Conservation (phyloP, 441 rosid species). For the Biscutella laevigata region DNA sequence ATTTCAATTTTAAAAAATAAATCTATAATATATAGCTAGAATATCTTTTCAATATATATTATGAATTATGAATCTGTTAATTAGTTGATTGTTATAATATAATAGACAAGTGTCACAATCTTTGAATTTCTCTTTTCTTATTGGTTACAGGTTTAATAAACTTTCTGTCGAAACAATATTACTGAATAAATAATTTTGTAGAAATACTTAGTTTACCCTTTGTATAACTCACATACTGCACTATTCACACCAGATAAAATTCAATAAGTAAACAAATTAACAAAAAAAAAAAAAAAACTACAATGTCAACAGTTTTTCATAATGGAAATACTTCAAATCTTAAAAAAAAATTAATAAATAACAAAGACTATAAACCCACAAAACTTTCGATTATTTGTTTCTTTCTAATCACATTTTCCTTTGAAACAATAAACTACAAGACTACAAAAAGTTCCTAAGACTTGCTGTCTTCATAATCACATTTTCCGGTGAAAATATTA, state of each 20-base stretch:
- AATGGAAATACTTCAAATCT: no score
- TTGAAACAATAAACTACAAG: no score
- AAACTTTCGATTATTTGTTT: background rate
- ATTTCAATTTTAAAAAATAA: no score
- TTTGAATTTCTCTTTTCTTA: background rate
- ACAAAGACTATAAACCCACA: no score
- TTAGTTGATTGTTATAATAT: background rate
- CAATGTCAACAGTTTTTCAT: no score
- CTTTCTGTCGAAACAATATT: no score
- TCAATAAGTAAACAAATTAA: background rate
- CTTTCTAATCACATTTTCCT: no score
- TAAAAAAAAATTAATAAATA: no score
- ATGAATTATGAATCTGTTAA: background rate
- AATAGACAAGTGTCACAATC: background rate
- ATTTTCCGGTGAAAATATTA: background rate
- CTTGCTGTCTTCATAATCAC: background rate
- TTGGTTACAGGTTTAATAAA: no score
- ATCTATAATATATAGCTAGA: background rate
- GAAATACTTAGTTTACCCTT: background rate
- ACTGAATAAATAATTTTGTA: background rate
- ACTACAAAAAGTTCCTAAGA: no score
- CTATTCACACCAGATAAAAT: background rate
- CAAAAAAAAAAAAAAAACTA: background rate
- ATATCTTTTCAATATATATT: background rate
- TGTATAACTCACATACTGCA: background rate